Evolutionary conservation across 805 yeast species (phyloP), one percentile per base, ranked within the genome.

Genomic region (Suhomyces xylopsoci): DNA sequence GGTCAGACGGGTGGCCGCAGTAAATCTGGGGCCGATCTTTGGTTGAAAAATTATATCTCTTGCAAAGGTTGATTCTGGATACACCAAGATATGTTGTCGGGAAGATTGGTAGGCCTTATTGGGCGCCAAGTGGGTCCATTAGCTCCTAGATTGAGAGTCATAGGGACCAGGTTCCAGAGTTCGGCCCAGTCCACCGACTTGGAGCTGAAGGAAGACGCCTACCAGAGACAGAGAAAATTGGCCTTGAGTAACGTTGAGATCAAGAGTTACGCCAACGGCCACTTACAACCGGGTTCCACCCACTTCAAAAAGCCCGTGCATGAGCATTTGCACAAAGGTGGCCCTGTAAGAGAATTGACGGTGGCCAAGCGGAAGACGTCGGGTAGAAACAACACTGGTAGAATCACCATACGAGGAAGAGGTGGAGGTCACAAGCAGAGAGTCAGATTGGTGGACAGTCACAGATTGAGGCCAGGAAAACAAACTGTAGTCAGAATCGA

Each of bases 371-470:
- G 84, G 64, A 81, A 82, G 51, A 83, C 84, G 47, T 87, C 96
- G 50, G 99, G 99, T 58, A 85, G 99, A 75, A 92, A 93, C 69
- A 78, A 87, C 70, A 77, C 87, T 3, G 99, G 99, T 59, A 81
- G 82, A 60, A 90, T 94, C 62, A 90, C 97, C 4, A 87, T 90
- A 46, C 83, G 99, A 67, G 97, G 94, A 69, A 84, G 96, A 69
- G 99, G 98, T 68, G 99, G 99, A 63, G 98, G 98, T 34, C 94
- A 88, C 68, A 89, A 88, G 69, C 85, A 93, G 64, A 83, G 99
- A 70, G 79, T 89, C 40, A 82, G 99, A 62, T 68, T 89, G 32
- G 80, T 94, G 20, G 99, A 94, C 70, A 85, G 85, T 63, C 73
- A 77, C 61, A 81, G 99, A 64, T 62, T 68, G 40, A 79, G 68